Evolutionary conservation across 78 protist species (phyloP), one percentile per base, ranked within the genome.

Genomic region (Isochrysis galbana): DNA sequence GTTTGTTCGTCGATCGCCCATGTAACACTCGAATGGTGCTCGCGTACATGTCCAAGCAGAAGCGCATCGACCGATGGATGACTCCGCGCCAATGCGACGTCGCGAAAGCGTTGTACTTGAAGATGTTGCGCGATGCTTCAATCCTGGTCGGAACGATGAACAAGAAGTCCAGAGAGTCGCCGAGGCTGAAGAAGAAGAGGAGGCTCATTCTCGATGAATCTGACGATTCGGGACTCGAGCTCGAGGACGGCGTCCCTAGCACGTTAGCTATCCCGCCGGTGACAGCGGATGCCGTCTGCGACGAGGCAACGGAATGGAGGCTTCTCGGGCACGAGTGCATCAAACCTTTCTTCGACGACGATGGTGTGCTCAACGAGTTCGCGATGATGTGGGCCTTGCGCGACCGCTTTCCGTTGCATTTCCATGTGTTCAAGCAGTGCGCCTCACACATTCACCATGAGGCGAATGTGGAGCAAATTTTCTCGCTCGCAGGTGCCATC

Each of bases 401-500:
- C 74, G 29, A 67, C 74, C 3, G 4, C 32, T 67, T 67, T n/a
- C 74, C 74, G 74, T n/a, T 67, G 17, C 74, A 67, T n/a, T 67
- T 29, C 74, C 11, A 29, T 67, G 32, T 67, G 32, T 67, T 67
- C 74, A 67, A 67, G 74, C 74, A 67, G 74, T 29, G 38, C 4
- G 74, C 74, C 32, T 67, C 32, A 10, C 74, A 67, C 74, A 23
- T 67, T 10, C 74, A 23, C 38, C 74, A 67, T 11, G 74, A 61
- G 72, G 72, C 72, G 38, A 61, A 61, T n/a, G 72, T 61, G 32
- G 72, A 61, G 72, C 72, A 61, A n/a, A 61, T 61, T n/a, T 61
- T 61, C 72, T 61, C 72, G 4, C 72, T 23, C 72, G 72, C 72
- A 5, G 72, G 72, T 0, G 32, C 5, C 38, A 23, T 61, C 32